These are phyloP conservation scores for Pythium chondricola DNA, from an alignment of 352 stramenopile genomes.

Conservation along the genomic window DNA sequence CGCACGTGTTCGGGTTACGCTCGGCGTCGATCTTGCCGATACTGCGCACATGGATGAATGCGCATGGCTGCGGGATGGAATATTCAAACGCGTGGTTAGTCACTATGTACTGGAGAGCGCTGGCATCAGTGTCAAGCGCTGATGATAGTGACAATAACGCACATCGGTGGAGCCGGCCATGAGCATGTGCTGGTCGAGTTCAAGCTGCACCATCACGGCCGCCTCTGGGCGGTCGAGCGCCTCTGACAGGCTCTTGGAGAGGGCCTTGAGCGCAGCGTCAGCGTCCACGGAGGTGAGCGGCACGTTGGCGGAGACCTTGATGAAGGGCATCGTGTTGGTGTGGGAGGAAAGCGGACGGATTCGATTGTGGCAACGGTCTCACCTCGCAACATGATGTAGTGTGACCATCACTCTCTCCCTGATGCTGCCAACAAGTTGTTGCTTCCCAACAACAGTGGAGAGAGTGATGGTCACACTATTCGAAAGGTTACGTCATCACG, in stretches of 20 bases:
- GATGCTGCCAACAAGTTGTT: too few relatives aligned
- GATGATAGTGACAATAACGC: not conserved
- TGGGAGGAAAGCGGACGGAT: not conserved
- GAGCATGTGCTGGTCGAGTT: constrained; percentile 32
- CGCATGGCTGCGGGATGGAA: constrained; percentile 22
- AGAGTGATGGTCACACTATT: too few relatives aligned
- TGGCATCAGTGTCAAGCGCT: not conserved
- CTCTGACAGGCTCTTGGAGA: constrained; percentile 34
- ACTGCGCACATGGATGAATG: constrained; percentile 27
- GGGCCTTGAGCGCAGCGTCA: constrained; percentile 18
- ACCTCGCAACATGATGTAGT: too few relatives aligned
- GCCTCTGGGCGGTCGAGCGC: constrained; percentile 29
- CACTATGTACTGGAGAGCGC: too few relatives aligned
- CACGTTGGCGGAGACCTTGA: constrained; percentile 37
- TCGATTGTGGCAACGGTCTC: too few relatives aligned
- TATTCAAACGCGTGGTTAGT: not conserved
- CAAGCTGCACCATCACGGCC: constrained; percentile 35
- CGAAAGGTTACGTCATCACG: too few relatives aligned
- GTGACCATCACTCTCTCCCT: too few relatives aligned
- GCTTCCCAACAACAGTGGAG: too few relatives aligned
- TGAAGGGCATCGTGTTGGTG: constrained; percentile 27
- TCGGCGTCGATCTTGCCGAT: constrained; percentile 28
- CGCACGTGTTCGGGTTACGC: constrained; percentile 23
- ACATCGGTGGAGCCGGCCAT: constrained; percentile 32
- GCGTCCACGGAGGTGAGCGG: constrained; percentile 26